Conservation (phyloP, 1,284 basidiomycete genomes). For the Cutaneotrichosporon daszewskae region DNA sequence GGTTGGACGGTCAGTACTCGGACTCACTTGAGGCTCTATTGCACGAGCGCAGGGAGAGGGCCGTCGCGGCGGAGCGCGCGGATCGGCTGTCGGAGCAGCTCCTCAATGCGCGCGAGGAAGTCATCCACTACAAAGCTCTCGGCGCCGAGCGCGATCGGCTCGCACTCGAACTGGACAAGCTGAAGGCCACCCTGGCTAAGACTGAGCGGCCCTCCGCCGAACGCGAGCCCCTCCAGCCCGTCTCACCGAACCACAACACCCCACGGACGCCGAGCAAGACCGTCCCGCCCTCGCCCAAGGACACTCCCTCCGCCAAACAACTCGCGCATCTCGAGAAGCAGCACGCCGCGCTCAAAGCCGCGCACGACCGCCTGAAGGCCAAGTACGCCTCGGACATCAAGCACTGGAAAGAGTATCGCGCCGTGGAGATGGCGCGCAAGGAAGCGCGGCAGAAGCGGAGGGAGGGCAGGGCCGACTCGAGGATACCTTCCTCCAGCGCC, state of each 20-base stretch:
- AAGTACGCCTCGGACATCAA: slow-evolving; percentile 24
- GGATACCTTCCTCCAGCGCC: too few relatives aligned
- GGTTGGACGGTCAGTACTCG: background rate
- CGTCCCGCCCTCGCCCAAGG: background rate
- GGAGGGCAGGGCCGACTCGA: too few relatives aligned
- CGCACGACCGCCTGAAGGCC: slow-evolving; percentile 20
- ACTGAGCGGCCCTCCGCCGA: background rate
- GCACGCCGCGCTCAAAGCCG: slow-evolving; percentile 21
- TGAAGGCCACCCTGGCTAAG: background rate
- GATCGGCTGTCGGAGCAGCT: slow-evolving; percentile 1
- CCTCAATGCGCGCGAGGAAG: slow-evolving; percentile 5
- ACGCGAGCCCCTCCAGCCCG: slow-evolving; percentile 13
- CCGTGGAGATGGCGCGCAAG: slow-evolving; percentile 20
- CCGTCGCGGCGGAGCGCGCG: background rate
- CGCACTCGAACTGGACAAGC: background rate
- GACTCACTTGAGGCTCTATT: slow-evolving; percentile 1
- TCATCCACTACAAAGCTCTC: background rate
- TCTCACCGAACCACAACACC: slow-evolving; percentile 17
- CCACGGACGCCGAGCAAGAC: slow-evolving; percentile 11
- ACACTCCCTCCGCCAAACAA: slow-evolving; percentile 3
- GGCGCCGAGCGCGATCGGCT: slow-evolving; percentile 3
- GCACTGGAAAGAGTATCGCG: slow-evolving; percentile 35
- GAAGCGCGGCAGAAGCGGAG: slow-evolving; percentile 22
- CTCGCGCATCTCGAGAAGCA: slow-evolving; percentile 24
- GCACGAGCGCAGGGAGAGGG: background rate